A percentile compares a stretch with the other conserved stretches of the same genome.
Evolutionary conservation across 2,329 filamentous ascomycete species (phyloP).

Genomic region (Colletotrichum endophyticum): DNA sequence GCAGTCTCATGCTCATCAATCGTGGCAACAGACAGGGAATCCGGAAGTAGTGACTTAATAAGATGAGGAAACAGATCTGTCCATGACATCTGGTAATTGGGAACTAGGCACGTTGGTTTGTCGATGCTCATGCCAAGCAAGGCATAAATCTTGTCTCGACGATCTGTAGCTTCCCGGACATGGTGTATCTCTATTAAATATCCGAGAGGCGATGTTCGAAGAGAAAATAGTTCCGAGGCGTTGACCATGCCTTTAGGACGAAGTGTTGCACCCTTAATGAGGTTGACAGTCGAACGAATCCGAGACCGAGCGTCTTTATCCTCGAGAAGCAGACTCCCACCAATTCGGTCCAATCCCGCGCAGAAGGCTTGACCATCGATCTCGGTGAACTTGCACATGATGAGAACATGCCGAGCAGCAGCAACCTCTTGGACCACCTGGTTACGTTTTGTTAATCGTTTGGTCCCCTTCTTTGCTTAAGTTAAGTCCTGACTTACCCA

Average conservation of each 20-base stretch:
- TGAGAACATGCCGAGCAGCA: accelerated
- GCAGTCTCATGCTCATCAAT: neutral
- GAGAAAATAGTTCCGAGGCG: accelerated
- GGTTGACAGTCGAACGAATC: neutral
- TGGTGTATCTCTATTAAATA: neutral
- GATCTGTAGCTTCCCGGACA: neutral
- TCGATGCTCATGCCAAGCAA: neutral
- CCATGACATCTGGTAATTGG: neutral
- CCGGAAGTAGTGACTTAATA: neutral
- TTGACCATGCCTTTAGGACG: neutral
- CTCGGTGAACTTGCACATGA: neutral
- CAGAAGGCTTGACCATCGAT: neutral
- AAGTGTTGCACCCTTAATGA: accelerated
- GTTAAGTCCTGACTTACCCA: neutral
- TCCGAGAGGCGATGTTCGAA: accelerated
- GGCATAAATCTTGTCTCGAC: neutral
- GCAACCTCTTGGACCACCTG: neutral
- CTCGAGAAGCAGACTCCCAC: accelerated
- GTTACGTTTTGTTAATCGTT: accelerated
- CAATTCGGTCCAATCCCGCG: accelerated
- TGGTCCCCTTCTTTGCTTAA: accelerated
- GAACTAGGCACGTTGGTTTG: accelerated
- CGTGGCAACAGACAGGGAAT: accelerated
- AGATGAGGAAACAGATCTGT: accelerated
- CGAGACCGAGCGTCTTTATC: neutral